Evolutionary conservation across 2,329 filamentous ascomycete species (phyloP).

Genomic region (Apiospora kogelbergensis): DNA sequence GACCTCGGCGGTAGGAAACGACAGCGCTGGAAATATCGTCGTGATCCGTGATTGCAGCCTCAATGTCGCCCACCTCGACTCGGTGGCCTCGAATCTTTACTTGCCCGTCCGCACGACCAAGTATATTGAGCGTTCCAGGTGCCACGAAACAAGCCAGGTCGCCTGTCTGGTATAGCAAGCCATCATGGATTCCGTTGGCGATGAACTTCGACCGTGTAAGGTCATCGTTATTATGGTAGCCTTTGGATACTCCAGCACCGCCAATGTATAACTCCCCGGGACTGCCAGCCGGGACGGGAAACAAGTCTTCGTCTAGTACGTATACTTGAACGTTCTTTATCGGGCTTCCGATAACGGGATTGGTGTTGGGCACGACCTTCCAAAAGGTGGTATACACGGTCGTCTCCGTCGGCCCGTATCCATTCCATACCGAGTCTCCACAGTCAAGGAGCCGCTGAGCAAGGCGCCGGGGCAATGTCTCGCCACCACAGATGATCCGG

Average conservation of each 20-base stretch:
- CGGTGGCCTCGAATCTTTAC: neutral
- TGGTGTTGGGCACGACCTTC: constrained; percentile 64
- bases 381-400: constrained; percentile 51
- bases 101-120: neutral
- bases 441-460: constrained; percentile 29
- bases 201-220: constrained; percentile 24
- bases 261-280: constrained; percentile 16
- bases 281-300: constrained; percentile 12
- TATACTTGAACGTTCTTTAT: neutral
- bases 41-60: neutral
- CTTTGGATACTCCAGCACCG: constrained; percentile 17
- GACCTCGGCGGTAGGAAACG: neutral
- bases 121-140: neutral
- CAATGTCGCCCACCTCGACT: neutral
- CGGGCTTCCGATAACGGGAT: too few relatives aligned
- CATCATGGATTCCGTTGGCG: constrained; percentile 11
- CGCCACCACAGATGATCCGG: constrained; percentile 26
- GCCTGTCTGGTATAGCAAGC: neutral
- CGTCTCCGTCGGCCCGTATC: constrained; percentile 27
- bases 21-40: neutral
- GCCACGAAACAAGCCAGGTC: neutral
- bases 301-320: constrained; percentile 11
- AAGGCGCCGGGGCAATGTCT: constrained; percentile 23
- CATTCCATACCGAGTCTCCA: constrained; percentile 26
- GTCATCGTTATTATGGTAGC: constrained; percentile 31